Percentiles rank a stretch among this genome's conserved stretches.
Evolutionary conservation across 2,329 filamentous ascomycete species (phyloP).

Genomic region (Xylaria polymorpha): DNA sequence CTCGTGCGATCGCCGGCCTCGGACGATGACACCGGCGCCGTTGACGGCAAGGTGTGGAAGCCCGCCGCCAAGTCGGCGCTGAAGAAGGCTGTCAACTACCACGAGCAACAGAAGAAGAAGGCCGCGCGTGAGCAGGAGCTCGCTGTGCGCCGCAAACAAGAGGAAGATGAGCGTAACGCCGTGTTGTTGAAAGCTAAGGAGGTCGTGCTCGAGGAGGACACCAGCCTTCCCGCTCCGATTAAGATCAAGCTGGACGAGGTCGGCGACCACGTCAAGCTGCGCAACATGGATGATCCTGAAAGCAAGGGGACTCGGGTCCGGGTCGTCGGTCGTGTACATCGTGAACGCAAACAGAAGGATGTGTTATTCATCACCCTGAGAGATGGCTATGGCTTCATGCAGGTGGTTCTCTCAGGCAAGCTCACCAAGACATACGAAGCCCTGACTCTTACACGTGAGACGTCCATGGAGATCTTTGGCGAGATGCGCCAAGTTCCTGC

Average conservation of each 20-base stretch:
- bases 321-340: constrained; percentile 34
- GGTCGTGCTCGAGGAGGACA: constrained; percentile 32
- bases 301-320: constrained; percentile 36
- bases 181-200: constrained; percentile 37
- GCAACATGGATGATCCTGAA: constrained; percentile 16
- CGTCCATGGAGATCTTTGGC: constrained; percentile 85
- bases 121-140: constrained; percentile 36
- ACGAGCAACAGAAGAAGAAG: constrained; percentile 37
- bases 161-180: constrained; percentile 35
- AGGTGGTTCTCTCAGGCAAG: constrained; percentile 66
- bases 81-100: constrained; percentile 36
- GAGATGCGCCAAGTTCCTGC: constrained; percentile 85
- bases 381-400: constrained; percentile 77
- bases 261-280: constrained; percentile 31
- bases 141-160: constrained; percentile 29
- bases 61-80: constrained; percentile 30
- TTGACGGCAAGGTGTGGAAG: constrained; percentile 34
- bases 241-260: constrained; percentile 37
- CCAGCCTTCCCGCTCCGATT: constrained; percentile 25
- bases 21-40: constrained; percentile 17
- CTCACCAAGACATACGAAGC: constrained; percentile 94
- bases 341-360: constrained; percentile 35
- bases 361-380: constrained; percentile 33
- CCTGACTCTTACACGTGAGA: constrained; percentile 85
- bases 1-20: constrained; percentile 28